Percentiles rank a stretch among this genome's conserved stretches.
These are phyloP conservation scores for button mushroom (Agaricus bisporus) DNA, from an alignment of 768 basidiomycete species.

Conservation along the genomic window DNA sequence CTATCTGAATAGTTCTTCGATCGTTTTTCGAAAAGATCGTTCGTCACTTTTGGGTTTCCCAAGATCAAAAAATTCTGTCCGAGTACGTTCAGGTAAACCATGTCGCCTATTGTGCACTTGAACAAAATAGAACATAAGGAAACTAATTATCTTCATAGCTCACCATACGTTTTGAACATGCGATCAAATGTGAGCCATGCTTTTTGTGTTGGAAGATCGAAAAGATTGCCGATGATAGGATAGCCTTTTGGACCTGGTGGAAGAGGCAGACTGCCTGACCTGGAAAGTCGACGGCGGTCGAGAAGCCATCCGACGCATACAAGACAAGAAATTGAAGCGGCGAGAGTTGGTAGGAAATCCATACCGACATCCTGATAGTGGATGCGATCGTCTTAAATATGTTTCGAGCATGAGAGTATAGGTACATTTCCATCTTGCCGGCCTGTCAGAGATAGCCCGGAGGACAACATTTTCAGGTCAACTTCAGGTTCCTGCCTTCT, in stretches of 20 bases:
- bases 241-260: conserved; percentile 17
- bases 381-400: no score
- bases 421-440: no score
- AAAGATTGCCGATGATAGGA: conserved; percentile 16
- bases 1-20: conserved; percentile 11
- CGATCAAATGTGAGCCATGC: conserved; percentile 16
- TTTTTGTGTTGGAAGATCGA: conserved; percentile 15
- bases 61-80: conserved; percentile 5
- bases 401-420: no score
- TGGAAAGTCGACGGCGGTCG: no score
- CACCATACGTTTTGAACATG: conserved; percentile 18
- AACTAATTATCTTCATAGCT: neutral
- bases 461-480: no score
- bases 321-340: no score
- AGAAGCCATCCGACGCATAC: no score
- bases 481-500: no score
- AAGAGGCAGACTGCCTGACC: conserved; percentile 7
- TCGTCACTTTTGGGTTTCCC: neutral
- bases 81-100: conserved; percentile 1
- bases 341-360: no score
- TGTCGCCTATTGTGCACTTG: neutral
- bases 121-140: neutral
- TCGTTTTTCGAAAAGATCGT: conserved; percentile 6
- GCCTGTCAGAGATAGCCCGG: no score
- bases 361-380: no score